These are phyloP conservation scores for Monosporascus sp. DNA, from an alignment of 2,329 filamentous ascomycete genomes.

Conservation along the genomic window DNA sequence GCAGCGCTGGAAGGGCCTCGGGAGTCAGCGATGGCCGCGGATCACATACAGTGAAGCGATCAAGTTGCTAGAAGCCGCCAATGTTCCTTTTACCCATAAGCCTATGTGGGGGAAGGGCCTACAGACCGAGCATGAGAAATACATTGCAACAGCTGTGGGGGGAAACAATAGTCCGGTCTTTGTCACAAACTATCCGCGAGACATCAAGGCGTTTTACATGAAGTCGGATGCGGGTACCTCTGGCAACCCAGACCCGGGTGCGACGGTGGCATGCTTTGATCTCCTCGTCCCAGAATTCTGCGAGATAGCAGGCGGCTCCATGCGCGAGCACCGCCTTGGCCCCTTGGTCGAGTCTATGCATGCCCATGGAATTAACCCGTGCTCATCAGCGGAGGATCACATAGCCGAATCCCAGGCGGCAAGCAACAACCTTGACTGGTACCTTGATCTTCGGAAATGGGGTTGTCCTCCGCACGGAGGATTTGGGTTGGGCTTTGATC, in stretches of 20 bases:
- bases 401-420: conserved; percentile 20
- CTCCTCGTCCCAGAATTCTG: conserved; percentile 79
- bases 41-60: conserved; percentile 82
- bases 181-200: conserved; percentile 85
- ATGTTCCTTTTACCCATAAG: conserved; percentile 58
- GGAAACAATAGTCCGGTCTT: conserved; percentile 65
- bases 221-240: conserved; percentile 14
- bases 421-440: conserved; percentile 64
- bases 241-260: conserved; percentile 15
- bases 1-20: conserved; percentile 68
- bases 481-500: conserved; percentile 86
- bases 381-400: conserved; percentile 14
- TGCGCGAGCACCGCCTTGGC: conserved; percentile 75
- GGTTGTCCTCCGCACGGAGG: conserved; percentile 90
- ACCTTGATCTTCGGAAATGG: conserved; percentile 80
- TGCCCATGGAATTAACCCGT: conserved; percentile 54
- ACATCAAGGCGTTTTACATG: conserved; percentile 93
- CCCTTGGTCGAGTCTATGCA: conserved; percentile 67
- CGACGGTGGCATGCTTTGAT: conserved; percentile 85
- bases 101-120: conserved; percentile 71
- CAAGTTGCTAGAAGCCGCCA: conserved; percentile 56
- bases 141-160: conserved; percentile 59
- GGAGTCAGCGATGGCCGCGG: conserved; percentile 61
- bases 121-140: conserved; percentile 90
- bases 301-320: conserved; percentile 82